Evolutionary conservation across 306 rosid species (phyloP).

Genomic region (Cicer pinnatifidum): DNA sequence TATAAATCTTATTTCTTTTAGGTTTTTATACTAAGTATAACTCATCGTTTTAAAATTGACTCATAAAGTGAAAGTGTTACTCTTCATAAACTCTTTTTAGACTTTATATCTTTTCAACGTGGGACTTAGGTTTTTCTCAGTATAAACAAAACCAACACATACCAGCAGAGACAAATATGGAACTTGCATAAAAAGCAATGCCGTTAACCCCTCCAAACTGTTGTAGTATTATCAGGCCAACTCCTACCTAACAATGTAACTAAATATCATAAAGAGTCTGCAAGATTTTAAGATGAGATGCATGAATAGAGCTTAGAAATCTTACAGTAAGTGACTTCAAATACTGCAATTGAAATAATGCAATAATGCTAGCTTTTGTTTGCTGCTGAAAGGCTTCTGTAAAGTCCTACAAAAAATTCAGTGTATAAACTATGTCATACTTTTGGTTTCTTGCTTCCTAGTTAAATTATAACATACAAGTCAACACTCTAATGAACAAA

Average conservation of each 20-base stretch:
- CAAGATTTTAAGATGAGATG: conserved; percentile 18
- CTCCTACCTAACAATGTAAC: conserved; percentile 68
- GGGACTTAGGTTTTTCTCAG: neutral
- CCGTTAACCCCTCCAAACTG: conserved; percentile 89
- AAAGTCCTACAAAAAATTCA: conserved; percentile 58
- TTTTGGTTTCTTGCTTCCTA: conserved; percentile 9
- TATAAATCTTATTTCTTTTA: conserved; percentile 27
- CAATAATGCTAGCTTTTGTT: conserved; percentile 58
- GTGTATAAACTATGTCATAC: neutral
- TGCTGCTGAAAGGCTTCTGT: conserved; percentile 63
- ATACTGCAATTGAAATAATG: conserved; percentile 71
- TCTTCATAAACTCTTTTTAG: too few species aligned
- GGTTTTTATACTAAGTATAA: too few species aligned
- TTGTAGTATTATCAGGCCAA: conserved; percentile 81
- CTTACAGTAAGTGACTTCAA: conserved; percentile 76
- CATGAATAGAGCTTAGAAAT: conserved; percentile 25
- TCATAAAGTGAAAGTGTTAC: too few species aligned
- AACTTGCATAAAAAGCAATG: conserved; percentile 74
- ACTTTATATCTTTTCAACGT: too few species aligned
- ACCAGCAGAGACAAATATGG: conserved; percentile 84
- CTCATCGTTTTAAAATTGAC: too few species aligned
- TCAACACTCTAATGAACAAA: conserved; percentile 10
- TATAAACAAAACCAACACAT: conserved; percentile 35
- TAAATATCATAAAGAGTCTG: conserved; percentile 30
- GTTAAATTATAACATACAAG: conserved; percentile 13